phyloP scores from a whole-genome alignment of 306 rosid genomes.

The Ormosia semicastrata region DNA sequence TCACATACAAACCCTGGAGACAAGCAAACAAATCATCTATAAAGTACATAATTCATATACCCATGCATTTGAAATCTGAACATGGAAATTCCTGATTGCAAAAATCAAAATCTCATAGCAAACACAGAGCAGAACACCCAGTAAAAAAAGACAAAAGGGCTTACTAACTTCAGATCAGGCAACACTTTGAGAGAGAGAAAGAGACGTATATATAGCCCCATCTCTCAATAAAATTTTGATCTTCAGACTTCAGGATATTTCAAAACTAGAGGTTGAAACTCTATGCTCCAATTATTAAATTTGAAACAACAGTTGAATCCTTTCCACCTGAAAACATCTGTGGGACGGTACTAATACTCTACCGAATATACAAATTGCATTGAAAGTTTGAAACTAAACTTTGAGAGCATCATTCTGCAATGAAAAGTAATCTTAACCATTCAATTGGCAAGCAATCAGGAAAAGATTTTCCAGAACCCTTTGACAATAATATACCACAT shows the following conservation, averaged over 20 bases:
- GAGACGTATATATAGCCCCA: background rate
- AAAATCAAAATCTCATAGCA: background rate
- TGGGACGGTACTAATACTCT: background rate
- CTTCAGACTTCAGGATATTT: background rate
- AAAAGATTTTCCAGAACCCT: background rate
- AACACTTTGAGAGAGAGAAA: background rate
- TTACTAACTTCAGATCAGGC: background rate
- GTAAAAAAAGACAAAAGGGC: background rate
- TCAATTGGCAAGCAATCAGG: background rate
- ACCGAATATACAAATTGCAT: background rate
- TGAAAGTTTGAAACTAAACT: background rate
- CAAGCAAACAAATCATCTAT: constrained; percentile 1
- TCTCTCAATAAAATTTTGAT: background rate
- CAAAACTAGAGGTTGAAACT: background rate
- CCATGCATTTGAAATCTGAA: background rate
- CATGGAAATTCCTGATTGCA: background rate
- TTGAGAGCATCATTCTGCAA: background rate
- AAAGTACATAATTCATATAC: background rate
- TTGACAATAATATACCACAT: background rate
- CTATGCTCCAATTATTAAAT: background rate
- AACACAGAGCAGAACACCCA: constrained; percentile 8
- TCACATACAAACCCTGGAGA: constrained; percentile 62
- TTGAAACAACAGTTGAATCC: background rate
- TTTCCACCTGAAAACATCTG: background rate
- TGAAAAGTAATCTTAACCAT: background rate